Conservation (phyloP, 106 monocot genomes). For the Alisma plantagoaquatica region DNA sequence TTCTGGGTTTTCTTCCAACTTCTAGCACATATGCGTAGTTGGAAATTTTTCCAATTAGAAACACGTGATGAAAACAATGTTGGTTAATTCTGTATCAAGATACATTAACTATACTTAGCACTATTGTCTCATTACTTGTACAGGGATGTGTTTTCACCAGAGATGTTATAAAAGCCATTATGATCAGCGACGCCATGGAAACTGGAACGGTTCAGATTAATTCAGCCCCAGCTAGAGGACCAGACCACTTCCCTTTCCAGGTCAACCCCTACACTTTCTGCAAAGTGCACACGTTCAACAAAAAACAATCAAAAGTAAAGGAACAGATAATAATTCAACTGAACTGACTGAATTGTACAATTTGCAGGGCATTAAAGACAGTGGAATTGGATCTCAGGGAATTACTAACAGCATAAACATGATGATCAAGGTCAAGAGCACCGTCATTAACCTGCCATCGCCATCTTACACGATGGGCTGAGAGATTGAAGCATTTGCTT, state of each 20-base stretch:
- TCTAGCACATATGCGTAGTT: no score
- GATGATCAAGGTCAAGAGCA: constrained; percentile 97
- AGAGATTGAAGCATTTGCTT: neutral
- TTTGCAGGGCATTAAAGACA: constrained; percentile 86
- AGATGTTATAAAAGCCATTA: constrained; percentile 88
- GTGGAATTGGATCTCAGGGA: constrained; percentile 96
- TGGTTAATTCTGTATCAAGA: neutral
- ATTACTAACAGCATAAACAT: constrained; percentile 98
- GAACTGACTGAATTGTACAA: no score
- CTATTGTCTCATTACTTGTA: no score
- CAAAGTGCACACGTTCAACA: neutral
- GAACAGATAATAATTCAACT: no score
- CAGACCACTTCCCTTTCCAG: constrained; percentile 99
- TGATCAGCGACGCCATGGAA: constrained; percentile 98
- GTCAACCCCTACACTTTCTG: constrained; percentile 22
- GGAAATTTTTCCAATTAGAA: no score
- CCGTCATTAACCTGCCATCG: constrained; percentile 83
- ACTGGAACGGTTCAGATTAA: constrained; percentile 96
- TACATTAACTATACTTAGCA: neutral
- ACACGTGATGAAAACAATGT: no score
- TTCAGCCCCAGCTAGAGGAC: constrained; percentile 95
- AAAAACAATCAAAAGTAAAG: neutral
- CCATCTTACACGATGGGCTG: constrained; percentile 90
- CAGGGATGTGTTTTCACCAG: constrained; percentile 97
- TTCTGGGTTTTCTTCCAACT: no score